These are phyloP conservation scores for Pogostemon cablin DNA, from an alignment of 257 asterid species.

Conservation along the genomic window DNA sequence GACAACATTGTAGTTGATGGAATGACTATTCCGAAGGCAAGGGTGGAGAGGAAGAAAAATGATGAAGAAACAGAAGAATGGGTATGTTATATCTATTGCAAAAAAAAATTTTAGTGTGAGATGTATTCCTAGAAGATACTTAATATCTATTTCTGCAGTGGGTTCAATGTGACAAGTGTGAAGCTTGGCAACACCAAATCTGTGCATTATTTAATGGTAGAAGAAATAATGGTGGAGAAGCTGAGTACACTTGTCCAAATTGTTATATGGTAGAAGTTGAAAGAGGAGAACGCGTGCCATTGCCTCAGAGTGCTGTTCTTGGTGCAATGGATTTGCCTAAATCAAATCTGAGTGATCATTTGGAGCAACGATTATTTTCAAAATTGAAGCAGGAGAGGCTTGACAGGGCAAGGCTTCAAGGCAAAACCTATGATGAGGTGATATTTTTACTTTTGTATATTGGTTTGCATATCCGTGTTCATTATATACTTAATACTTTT, in stretches of 20 bases:
- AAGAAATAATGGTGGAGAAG: slow-evolving; percentile 98
- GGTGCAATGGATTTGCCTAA: slow-evolving; percentile 98
- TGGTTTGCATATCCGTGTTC: slow-evolving; percentile 18
- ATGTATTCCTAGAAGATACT: slow-evolving; percentile 26
- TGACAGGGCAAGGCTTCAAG: slow-evolving; percentile 81
- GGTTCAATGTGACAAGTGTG: slow-evolving; percentile 99
- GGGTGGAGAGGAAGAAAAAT: slow-evolving; percentile 87
- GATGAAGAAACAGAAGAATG: slow-evolving; percentile 97
- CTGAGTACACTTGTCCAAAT: slow-evolving; percentile 98
- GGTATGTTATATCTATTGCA: slow-evolving; percentile 57
- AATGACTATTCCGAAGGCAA: slow-evolving; percentile 66
- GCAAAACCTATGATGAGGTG: slow-evolving; percentile 89
- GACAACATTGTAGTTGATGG: slow-evolving; percentile 79
- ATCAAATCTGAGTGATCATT: slow-evolving; percentile 89
- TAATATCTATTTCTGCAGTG: slow-evolving; percentile 65
- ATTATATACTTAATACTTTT: neutral
- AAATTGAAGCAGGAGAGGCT: slow-evolving; percentile 82
- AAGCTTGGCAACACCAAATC: slow-evolving; percentile 99
- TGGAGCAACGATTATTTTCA: slow-evolving; percentile 75
- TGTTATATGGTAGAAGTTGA: slow-evolving; percentile 89
- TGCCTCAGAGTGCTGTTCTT: slow-evolving; percentile 94
- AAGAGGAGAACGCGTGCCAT: slow-evolving; percentile 89
- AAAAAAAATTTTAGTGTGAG: slow-evolving; percentile 9
- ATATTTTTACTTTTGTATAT: slow-evolving; percentile 26
- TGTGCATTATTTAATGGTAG: slow-evolving; percentile 97